A percentile compares a stretch with the other conserved stretches of the same genome.
Evolutionary conservation across 1,284 basidiomycete genomes (phyloP).

Genomic region (Tilletia indica): DNA sequence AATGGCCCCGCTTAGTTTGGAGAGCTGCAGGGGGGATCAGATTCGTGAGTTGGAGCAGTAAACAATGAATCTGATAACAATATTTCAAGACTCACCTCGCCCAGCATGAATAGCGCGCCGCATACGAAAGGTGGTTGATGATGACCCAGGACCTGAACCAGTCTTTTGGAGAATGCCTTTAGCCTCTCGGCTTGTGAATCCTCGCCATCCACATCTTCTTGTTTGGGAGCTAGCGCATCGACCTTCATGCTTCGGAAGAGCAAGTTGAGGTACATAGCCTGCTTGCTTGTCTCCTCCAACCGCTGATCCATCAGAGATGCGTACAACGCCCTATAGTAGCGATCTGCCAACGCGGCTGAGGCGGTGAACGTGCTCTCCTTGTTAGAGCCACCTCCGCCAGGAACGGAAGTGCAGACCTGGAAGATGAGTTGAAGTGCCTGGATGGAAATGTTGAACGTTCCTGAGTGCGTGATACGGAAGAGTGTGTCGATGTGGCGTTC

Average conservation of each 20-base stretch:
- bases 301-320: slow-evolving; percentile 81
- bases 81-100: slow-evolving; percentile 54
- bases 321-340: slow-evolving; percentile 90
- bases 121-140: slow-evolving; percentile 84
- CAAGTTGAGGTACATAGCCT: slow-evolving; percentile 95
- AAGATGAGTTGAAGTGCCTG: slow-evolving; percentile 91
- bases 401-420: slow-evolving; percentile 63
- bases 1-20: slow-evolving; percentile 71
- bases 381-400: slow-evolving; percentile 22
- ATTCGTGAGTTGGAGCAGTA: background rate
- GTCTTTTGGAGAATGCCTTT: slow-evolving; percentile 79
- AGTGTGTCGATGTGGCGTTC: slow-evolving; percentile 86
- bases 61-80: background rate
- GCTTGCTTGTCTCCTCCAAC: slow-evolving; percentile 80
- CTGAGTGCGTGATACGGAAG: slow-evolving; percentile 89
- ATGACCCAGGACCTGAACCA: slow-evolving; percentile 77
- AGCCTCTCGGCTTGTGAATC: slow-evolving; percentile 61
- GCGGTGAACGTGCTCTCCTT: slow-evolving; percentile 4
- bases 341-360: slow-evolving; percentile 58
- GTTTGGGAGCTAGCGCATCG: background rate
- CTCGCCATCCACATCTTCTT: slow-evolving; percentile 63
- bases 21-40: slow-evolving; percentile 61
- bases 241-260: slow-evolving; percentile 68
- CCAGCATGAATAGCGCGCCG: slow-evolving; percentile 70
- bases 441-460: slow-evolving; percentile 87